phyloP scores from a whole-genome alignment of 2,329 filamentous ascomycete genomes.

The Talaromyces marneffei region DNA sequence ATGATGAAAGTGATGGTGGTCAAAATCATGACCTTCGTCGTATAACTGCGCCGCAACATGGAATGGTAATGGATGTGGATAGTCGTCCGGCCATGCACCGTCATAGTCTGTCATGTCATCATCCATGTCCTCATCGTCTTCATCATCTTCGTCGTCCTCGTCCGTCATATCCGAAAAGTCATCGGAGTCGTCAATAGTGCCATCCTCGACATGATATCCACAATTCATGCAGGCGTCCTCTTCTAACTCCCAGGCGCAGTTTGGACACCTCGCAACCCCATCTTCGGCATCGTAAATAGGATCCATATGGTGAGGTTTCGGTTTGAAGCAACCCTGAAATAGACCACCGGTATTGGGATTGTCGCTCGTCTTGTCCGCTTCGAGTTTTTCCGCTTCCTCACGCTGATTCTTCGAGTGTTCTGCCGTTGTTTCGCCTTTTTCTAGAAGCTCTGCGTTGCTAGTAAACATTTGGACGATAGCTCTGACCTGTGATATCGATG shows the following conservation, averaged over 20 bases:
- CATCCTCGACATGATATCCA: constrained; percentile 46
- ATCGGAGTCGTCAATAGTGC: constrained; percentile 29
- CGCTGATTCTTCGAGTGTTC: constrained; percentile 54
- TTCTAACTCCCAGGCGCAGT: constrained; percentile 59
- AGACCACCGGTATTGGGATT: constrained; percentile 50
- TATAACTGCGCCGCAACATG: constrained; percentile 16
- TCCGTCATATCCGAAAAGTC: constrained; percentile 39
- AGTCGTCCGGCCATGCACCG: not conserved
- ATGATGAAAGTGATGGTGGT: constrained; percentile 4
- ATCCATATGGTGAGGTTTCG: constrained; percentile 24
- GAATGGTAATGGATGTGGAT: constrained; percentile 13
- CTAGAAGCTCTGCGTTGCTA: constrained; percentile 54
- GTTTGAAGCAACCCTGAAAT: constrained; percentile 57
- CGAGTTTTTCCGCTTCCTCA: constrained; percentile 56
- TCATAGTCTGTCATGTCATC: constrained; percentile 7
- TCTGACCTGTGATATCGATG: constrained; percentile 46
- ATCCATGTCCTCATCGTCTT: constrained; percentile 23
- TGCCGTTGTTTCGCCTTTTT: constrained; percentile 57
- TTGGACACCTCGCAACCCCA: constrained; percentile 56
- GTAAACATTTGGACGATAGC: constrained; percentile 61
- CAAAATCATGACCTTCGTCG: constrained; percentile 6
- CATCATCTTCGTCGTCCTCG: constrained; percentile 30
- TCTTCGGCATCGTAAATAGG: constrained; percentile 54
- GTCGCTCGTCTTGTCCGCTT: constrained; percentile 53
- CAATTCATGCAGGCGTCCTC: constrained; percentile 51